Evolutionary conservation across 148 eudicot genomes (phyloP).

Genomic region (Rhododendron molle): DNA sequence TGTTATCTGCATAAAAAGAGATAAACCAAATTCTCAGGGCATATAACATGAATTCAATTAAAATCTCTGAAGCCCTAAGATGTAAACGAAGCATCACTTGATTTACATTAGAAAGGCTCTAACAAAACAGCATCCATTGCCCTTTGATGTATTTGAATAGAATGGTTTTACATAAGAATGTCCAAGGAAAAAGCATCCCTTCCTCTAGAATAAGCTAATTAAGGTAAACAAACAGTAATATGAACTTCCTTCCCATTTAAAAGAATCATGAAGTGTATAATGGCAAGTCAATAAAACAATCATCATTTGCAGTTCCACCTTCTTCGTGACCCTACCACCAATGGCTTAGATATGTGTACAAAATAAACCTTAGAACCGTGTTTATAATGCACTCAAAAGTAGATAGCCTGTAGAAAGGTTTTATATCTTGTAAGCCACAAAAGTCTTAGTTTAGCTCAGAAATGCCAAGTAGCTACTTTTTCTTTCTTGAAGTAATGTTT

Average conservation of each 20-base stretch:
- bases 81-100: not conserved
- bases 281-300: not conserved
- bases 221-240: not conserved
- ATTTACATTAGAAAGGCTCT: not conserved
- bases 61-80: not conserved
- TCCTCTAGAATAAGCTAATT: not conserved
- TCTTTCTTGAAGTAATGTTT: not conserved
- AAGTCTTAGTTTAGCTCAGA: not conserved
- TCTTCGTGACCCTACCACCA: not conserved
- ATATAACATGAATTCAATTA: not conserved
- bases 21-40: not conserved
- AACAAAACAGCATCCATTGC: not conserved
- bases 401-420: not conserved
- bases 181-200: not conserved
- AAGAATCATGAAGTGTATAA: not conserved
- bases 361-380: not conserved
- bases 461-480: not conserved
- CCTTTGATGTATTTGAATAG: not conserved
- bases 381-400: not conserved
- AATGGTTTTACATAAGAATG: not conserved
- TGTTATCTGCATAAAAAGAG: slow-evolving; percentile 48
- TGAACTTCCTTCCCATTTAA: not conserved
- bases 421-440: not conserved
- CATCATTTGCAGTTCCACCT: not conserved
- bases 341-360: not conserved